These are phyloP conservation scores for Dimocarpus longan DNA, from an alignment of 345 rosid species.

Conservation along the genomic window DNA sequence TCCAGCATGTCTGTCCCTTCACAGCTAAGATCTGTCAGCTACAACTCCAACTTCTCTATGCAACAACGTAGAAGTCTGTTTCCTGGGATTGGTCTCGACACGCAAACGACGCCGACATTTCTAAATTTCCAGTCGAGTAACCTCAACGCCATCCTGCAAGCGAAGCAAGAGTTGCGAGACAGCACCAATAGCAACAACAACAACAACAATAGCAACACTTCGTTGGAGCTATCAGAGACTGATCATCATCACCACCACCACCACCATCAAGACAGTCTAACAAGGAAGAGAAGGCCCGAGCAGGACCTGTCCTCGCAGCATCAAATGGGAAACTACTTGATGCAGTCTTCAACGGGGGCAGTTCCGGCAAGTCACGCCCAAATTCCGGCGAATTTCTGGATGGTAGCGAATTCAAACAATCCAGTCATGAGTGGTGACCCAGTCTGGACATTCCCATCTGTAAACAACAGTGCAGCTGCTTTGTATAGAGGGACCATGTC, in stretches of 20 bases:
- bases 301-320: constrained; percentile 55
- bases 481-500: constrained; percentile 76
- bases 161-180: constrained; percentile 65
- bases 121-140: constrained; percentile 70
- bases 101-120: constrained; percentile 50
- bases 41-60: constrained; percentile 60
- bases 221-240: constrained; percentile 51
- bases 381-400: constrained; percentile 91
- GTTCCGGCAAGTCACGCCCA: constrained; percentile 62
- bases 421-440: constrained; percentile 79
- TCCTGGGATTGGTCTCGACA: constrained; percentile 55
- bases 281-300: constrained; percentile 67
- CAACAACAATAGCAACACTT: constrained; percentile 18
- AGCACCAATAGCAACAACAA: constrained; percentile 4
- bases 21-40: constrained; percentile 64
- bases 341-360: constrained; percentile 66
- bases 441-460: constrained; percentile 83
- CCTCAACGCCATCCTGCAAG: constrained; percentile 50
- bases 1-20: constrained; percentile 89
- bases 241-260: constrained; percentile 24
- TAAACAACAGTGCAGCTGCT: constrained; percentile 49
- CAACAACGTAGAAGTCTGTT: constrained; percentile 56
- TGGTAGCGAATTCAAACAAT: constrained; percentile 71
- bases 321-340: constrained; percentile 63
- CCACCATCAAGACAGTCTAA: constrained; percentile 26